phyloP scores from a whole-genome alignment of 208 protist genomes.

The Porcisia deanei region DNA sequence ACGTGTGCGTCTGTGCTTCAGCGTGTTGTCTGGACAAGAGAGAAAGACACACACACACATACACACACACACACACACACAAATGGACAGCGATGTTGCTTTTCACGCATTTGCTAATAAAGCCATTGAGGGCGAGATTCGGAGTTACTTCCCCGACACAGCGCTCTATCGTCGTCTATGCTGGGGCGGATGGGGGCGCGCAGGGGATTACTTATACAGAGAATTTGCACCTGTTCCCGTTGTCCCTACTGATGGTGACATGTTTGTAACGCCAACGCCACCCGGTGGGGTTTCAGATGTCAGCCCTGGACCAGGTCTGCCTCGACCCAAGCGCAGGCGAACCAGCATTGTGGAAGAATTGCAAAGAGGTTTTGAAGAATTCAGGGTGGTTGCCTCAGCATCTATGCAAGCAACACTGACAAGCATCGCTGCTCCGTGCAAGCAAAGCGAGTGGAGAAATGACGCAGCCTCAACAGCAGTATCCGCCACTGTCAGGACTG shows the following conservation, averaged over 20 bases:
- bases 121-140: constrained; percentile 50
- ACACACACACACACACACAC: background rate
- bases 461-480: background rate
- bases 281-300: background rate
- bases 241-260: background rate
- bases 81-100: background rate
- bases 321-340: constrained; percentile 9
- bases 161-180: constrained; percentile 38
- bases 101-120: background rate
- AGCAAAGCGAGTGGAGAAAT: background rate
- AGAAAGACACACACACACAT: background rate
- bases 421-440: background rate
- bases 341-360: constrained; percentile 21
- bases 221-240: constrained; percentile 6
- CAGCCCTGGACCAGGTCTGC: background rate
- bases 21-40: background rate
- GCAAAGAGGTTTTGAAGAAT: background rate
- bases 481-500: no score
- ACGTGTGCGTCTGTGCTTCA: background rate
- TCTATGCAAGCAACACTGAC: background rate
- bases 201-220: constrained; percentile 1
- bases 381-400: background rate
- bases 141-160: constrained; percentile 53
- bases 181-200: constrained; percentile 6
- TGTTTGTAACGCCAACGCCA: background rate